These are phyloP conservation scores for Auxenochlorella pyrenoidosa DNA, from an alignment of 139 green algal genomes.

Conservation along the genomic window DNA sequence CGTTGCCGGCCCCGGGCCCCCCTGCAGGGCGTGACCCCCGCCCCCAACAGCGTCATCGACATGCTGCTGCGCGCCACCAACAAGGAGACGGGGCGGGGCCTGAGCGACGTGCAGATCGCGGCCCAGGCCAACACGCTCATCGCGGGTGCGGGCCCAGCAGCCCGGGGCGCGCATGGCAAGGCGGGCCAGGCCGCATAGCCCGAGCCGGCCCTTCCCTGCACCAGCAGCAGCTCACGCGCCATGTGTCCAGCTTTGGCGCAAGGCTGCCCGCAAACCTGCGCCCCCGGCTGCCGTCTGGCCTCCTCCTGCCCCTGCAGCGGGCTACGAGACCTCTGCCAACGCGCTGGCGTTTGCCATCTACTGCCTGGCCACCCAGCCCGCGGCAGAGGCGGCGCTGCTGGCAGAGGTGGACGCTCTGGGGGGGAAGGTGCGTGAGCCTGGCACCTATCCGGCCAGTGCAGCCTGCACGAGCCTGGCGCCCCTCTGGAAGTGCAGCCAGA, in stretches of 20 bases:
- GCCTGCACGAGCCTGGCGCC: too few species aligned
- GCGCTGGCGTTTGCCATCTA: conserved; percentile 42
- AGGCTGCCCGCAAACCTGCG: too few species aligned
- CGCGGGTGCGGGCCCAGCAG: background rate
- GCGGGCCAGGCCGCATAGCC: too few species aligned
- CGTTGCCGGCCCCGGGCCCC: too few species aligned
- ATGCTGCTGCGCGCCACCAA: conserved; percentile 46
- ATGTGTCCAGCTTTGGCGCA: too few species aligned
- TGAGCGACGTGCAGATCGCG: conserved; percentile 36
- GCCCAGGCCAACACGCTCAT: conserved; percentile 50
- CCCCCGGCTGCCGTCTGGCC: too few species aligned
- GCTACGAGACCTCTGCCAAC: conserved; percentile 38
- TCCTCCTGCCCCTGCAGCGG: conserved; percentile 18
- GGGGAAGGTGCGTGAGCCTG: background rate
- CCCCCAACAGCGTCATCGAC: conserved; percentile 20
- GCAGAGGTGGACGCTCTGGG: conserved; percentile 49
- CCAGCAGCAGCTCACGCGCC: too few species aligned
- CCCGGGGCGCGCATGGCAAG: background rate
- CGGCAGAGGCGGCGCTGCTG: conserved; percentile 34
- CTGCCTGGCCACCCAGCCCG: conserved; percentile 38
- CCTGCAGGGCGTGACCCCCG: conserved; percentile 3
- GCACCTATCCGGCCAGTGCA: too few species aligned
- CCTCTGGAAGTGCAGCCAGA: too few species aligned
- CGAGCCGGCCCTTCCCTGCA: too few species aligned
- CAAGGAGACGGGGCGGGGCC: conserved; percentile 33